These are phyloP conservation scores for Cajanus cajan DNA, from an alignment of 306 rosid species.

Conservation along the genomic window DNA sequence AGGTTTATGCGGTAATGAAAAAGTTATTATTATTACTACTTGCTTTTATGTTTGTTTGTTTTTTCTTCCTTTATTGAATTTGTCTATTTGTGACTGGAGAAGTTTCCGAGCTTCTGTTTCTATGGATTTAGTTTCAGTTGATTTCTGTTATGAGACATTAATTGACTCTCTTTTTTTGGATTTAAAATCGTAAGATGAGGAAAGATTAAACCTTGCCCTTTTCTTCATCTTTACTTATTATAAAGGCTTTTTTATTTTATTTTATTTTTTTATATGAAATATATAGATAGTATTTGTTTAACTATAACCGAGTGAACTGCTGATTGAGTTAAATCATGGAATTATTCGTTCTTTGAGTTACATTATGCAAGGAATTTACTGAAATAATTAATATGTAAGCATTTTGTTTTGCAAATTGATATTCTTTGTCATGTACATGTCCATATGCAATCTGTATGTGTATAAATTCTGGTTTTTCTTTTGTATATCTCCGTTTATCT, in stretches of 20 bases:
- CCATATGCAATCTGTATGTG: neutral
- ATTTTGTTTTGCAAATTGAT: slow-evolving; percentile 3
- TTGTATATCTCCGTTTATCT: neutral
- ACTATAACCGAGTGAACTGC: neutral
- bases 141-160: slow-evolving; percentile 27
- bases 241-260: neutral
- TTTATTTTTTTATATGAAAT: neutral
- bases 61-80: slow-evolving; percentile 22
- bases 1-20: slow-evolving; percentile 48
- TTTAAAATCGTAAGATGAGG: slow-evolving; percentile 23
- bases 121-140: slow-evolving; percentile 24
- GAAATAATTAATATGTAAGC: neutral
- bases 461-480: neutral
- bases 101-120: slow-evolving; percentile 39
- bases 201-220: slow-evolving; percentile 30
- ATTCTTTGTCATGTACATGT: neutral
- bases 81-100: slow-evolving; percentile 5
- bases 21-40: slow-evolving; percentile 23
- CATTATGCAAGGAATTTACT: slow-evolving; percentile 6
- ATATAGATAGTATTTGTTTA: slow-evolving; percentile 21
- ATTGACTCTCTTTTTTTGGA: slow-evolving; percentile 20
- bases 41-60: neutral
- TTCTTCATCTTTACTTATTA: slow-evolving; percentile 38
- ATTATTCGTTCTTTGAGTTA: neutral
- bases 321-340: neutral